Conservation (phyloP, 2,329 filamentous ascomycete species). For the Colletotrichum ledebouriae region DNA sequence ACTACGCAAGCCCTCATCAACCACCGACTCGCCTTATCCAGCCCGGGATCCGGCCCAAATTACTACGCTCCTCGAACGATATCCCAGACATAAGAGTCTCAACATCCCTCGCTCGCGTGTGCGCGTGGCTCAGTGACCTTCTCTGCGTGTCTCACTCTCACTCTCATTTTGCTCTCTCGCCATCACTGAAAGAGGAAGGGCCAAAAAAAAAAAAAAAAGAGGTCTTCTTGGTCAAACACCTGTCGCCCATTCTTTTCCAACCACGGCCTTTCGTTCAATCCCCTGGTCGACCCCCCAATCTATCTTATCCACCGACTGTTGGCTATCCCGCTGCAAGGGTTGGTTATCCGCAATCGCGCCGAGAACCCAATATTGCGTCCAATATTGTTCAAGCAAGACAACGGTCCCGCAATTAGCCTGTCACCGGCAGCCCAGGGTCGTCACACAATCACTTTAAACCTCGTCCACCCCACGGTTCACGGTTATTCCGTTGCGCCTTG, state of each 20-base stretch:
- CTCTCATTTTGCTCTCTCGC: constrained; percentile 1
- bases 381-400: constrained; percentile 42
- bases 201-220: constrained; percentile 3
- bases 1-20: constrained; percentile 29
- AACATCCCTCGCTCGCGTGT: constrained; percentile 39
- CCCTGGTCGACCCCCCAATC: constrained; percentile 26
- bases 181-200: not conserved
- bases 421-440: constrained; percentile 34
- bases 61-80: constrained; percentile 35
- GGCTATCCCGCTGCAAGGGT: constrained; percentile 32
- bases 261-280: constrained; percentile 6
- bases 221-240: not conserved
- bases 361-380: constrained; percentile 41
- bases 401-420: constrained; percentile 40
- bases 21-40: constrained; percentile 36
- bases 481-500: constrained; percentile 25
- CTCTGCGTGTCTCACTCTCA: constrained; percentile 39
- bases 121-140: constrained; percentile 25
- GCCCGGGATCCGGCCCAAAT: constrained; percentile 22
- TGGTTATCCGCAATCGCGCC: constrained; percentile 41
- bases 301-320: constrained; percentile 30
- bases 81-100: constrained; percentile 35
- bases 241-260: constrained; percentile 1
- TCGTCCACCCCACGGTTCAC: constrained; percentile 37
- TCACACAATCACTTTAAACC: constrained; percentile 41